A percentile compares a stretch with the other conserved stretches of the same genome.
Conservation (phyloP, 2,329 filamentous ascomycete species). For the Penicillium sp. region DNA sequence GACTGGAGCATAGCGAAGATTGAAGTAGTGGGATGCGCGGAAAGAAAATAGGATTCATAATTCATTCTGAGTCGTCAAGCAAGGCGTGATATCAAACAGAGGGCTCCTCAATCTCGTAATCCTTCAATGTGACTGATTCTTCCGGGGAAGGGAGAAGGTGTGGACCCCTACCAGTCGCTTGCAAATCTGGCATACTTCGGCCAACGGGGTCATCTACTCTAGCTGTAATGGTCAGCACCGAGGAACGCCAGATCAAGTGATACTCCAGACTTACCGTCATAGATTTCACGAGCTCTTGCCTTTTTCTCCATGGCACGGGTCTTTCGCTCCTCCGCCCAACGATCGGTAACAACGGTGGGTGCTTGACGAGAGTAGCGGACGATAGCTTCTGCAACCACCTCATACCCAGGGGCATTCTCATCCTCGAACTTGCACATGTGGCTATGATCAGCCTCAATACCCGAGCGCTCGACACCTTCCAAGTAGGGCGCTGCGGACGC, state of each 20-base stretch:
- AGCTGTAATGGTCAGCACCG: slow-evolving; percentile 10
- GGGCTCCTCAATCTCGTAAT: slow-evolving; percentile 39
- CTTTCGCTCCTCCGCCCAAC: slow-evolving; percentile 56
- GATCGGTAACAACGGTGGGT: slow-evolving; percentile 48
- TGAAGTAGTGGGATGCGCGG: neutral
- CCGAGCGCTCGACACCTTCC: slow-evolving; percentile 64
- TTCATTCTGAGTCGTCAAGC: neutral
- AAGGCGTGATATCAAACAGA: slow-evolving; percentile 11
- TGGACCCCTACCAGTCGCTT: slow-evolving; percentile 29
- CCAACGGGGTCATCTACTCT: slow-evolving; percentile 18
- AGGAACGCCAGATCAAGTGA: neutral
- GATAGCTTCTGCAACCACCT: slow-evolving; percentile 47
- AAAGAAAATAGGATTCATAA: neutral
- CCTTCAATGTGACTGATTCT: slow-evolving; percentile 26
- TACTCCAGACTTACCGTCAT: slow-evolving; percentile 24
- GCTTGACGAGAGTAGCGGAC: slow-evolving; percentile 48
- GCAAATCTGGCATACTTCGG: slow-evolving; percentile 25
- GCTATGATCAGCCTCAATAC: slow-evolving; percentile 67
- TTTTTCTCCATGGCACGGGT: slow-evolving; percentile 34
- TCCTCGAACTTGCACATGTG: slow-evolving; percentile 67
- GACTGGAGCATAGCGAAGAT: neutral
- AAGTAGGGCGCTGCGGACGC: slow-evolving; percentile 63
- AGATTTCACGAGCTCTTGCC: slow-evolving; percentile 36
- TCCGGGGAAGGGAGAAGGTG: slow-evolving; percentile 30
- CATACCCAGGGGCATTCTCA: slow-evolving; percentile 60